These are phyloP conservation scores for Nemania bipapillata DNA, from an alignment of 2,329 filamentous ascomycete genomes.

Conservation along the genomic window DNA sequence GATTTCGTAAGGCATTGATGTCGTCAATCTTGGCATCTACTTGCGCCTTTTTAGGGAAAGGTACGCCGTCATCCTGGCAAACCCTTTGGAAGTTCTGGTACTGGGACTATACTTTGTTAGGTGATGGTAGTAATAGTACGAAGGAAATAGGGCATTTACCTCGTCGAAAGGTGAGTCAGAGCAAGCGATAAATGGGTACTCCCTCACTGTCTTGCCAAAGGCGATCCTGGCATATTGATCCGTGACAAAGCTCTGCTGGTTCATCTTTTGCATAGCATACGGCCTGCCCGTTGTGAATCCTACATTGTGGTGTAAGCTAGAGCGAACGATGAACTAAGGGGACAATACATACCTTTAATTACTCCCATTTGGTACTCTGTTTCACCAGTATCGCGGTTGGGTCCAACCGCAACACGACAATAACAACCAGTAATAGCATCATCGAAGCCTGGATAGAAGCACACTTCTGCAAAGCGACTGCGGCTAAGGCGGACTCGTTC, in stretches of 20 bases:
- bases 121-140: conserved; percentile 3
- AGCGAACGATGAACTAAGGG: conserved; percentile 1
- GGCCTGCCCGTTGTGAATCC: conserved; percentile 81
- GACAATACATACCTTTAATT: conserved; percentile 75
- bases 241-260: conserved; percentile 81
- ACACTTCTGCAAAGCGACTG: conserved; percentile 87
- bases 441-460: conserved; percentile 92
- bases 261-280: conserved; percentile 80
- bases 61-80: conserved; percentile 75
- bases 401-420: conserved; percentile 83
- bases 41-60: conserved; percentile 76
- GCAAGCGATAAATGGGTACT: conserved; percentile 90
- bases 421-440: conserved; percentile 84
- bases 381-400: conserved; percentile 73
- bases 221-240: conserved; percentile 85
- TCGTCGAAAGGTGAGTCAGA: conserved; percentile 89
- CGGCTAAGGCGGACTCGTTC: conserved; percentile 86
- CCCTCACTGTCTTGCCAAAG: conserved; percentile 83
- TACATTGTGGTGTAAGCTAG: conserved; percentile 53
- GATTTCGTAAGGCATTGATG: conserved; percentile 81
- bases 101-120: conserved; percentile 68
- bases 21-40: conserved; percentile 79
- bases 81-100: conserved; percentile 82
- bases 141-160: conserved; percentile 57
- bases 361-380: conserved; percentile 87